phyloP scores from a whole-genome alignment of 768 basidiomycete species.

The Mycena albidolilacea region DNA sequence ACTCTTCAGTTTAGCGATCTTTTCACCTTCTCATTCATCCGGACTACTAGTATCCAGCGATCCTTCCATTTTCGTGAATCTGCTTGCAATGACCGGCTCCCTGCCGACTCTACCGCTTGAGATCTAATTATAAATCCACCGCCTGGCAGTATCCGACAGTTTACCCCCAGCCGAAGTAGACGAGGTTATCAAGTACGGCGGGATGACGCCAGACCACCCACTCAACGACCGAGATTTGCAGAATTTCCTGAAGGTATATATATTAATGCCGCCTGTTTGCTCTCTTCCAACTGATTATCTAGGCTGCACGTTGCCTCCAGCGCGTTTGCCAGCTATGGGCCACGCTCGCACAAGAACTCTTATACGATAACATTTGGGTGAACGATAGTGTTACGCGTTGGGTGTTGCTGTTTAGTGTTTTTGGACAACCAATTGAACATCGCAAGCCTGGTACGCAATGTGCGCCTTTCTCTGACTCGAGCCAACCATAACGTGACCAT shows the following conservation, averaged over 20 bases:
- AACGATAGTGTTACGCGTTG: background rate
- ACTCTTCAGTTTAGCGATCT: no score
- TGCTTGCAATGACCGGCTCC: background rate
- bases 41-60: no score
- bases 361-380: conserved; percentile 28
- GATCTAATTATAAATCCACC: conserved; percentile 28
- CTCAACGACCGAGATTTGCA: conserved; percentile 9
- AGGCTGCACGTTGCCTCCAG: conserved; percentile 17
- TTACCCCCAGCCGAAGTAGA: conserved; percentile 1
- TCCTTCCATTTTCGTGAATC: background rate
- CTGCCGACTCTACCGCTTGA: conserved; percentile 19
- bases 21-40: no score
- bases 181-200: background rate
- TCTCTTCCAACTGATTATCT: background rate
- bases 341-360: conserved; percentile 16
- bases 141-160: background rate
- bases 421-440: background rate
- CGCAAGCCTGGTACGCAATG: conserved; percentile 24
- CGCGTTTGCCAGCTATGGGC: conserved; percentile 30
- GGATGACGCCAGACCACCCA: background rate
- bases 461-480: conserved; percentile 29
- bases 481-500: conserved; percentile 27
- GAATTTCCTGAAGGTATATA: conserved; percentile 16
- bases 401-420: background rate
- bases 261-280: background rate